These are phyloP conservation scores for Coffea canephora DNA, from an alignment of 257 asterid genomes.

Conservation along the genomic window DNA sequence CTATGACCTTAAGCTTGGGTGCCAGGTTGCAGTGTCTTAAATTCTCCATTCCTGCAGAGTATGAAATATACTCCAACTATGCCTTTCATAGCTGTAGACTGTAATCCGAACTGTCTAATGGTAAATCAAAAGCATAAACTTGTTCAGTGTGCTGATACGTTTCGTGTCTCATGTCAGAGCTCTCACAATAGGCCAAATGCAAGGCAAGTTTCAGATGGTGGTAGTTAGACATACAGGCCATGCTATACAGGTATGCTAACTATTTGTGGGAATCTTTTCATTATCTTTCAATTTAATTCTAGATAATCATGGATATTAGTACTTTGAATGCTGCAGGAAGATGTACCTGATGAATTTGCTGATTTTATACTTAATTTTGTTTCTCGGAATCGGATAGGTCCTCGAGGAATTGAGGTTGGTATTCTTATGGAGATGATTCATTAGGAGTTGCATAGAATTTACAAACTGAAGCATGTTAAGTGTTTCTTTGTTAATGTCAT, in stretches of 20 bases:
- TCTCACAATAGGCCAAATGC: slow-evolving; percentile 96
- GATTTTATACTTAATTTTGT: slow-evolving; percentile 62
- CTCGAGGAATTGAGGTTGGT: slow-evolving; percentile 80
- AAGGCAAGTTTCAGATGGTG: slow-evolving; percentile 97
- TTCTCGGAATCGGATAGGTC: slow-evolving; percentile 79
- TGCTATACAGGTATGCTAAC: slow-evolving; percentile 78
- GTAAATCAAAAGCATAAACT: not conserved
- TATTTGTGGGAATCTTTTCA: slow-evolving; percentile 7
- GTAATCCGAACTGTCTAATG: not conserved
- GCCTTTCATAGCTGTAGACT: too few species aligned
- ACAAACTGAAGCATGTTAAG: not conserved
- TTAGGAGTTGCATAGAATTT: not conserved
- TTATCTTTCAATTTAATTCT: not conserved
- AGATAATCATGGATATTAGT: slow-evolving; percentile 17
- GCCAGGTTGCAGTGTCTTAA: too few species aligned
- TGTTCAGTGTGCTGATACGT: slow-evolving; percentile 11
- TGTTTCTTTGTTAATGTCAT: not conserved
- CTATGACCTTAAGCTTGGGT: too few species aligned
- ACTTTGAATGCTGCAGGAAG: slow-evolving; percentile 59
- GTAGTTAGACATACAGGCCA: slow-evolving; percentile 94
- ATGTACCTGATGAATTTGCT: slow-evolving; percentile 87
- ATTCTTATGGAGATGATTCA: not conserved
- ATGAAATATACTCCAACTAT: too few species aligned
- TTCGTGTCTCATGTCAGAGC: slow-evolving; percentile 50
- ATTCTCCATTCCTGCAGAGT: too few species aligned